Base-by-base conservation (phyloP, 306 rosid genomes). In the Malus asiatica region DNA sequence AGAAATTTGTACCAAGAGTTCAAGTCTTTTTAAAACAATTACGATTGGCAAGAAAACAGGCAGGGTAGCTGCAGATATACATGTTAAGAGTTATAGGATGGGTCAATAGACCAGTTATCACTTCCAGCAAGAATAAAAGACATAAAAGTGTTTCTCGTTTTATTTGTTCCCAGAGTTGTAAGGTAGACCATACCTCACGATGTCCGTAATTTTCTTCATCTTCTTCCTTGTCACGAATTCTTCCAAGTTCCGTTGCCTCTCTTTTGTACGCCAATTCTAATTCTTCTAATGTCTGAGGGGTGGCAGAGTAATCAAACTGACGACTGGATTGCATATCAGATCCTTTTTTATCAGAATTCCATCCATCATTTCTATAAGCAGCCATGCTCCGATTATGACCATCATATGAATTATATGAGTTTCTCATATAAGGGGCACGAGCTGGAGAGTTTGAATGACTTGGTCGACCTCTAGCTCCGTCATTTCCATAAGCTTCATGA, bases 401-500 rank as follows among this genome's bases (percentile, higher is more conserved):
- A 76, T 90, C 99, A 75, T 79, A 88, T 52, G 96, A 89, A 88
- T 82, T 82, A 82, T 84, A 85, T 4, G 90, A 79, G 86, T 81
- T 89, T 73, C 92, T 90, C 76, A 84, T 51, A 78, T 84, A 91
- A 61, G 97, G 87, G 48, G 90, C 84, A 61, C 75, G 89, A 46
- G 89, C 90, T 55, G 99, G 97, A 85, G 99, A 92, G 73, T 89
- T 95, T 79, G 98, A 95, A 85, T 64, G 90, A 82, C 95, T 92
- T 82, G 98, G 84, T 68, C 83, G 97, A 68, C 91, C 93, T 88
- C 96, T 84, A 73, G 86, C 93, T 90, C 96, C 96, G 77, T 87
- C 90, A 78, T 82, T 90, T 81, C 90, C 97, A 83, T 80, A 95
- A 86, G 99, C 99, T 95, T 92, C 99, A 95, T 32, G 83, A 95